Base-by-base conservation (phyloP, 768 basidiomycete genomes). In the Boletus speciosus region DNA sequence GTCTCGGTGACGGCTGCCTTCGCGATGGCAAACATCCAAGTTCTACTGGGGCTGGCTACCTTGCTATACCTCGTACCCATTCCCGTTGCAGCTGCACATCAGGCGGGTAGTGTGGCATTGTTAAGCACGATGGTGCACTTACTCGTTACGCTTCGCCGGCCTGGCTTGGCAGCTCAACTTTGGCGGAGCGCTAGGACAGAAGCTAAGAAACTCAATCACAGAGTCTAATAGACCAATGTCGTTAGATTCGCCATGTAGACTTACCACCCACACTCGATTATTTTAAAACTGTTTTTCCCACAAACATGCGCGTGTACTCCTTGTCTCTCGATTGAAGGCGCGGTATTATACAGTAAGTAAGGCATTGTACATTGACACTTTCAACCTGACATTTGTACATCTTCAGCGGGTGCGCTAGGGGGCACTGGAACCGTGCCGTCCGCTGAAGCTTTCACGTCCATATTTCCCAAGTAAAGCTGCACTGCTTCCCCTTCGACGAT, bases 1-100 rank as follows among this genome's bases (percentile, higher is more conserved):
- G 68, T 76, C 15, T 77, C 83, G 12, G 73, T 77, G 3, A 76
- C 75, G 1, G 80, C 77, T 19, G 85, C 85, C 3, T 93, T 93
- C 66, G 84, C 76, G 5, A 84, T 93, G 79, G 90, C 82, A 25
- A 92, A 93, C 61, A 68, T 93, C 0, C 97, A 99, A 69, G 91
- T 90, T 31, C 67, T 79, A 2, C 74, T 90, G 6, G 88, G 87
- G 4, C 81, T 90, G 11, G 77, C 87, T 25, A 99, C 97, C 0
- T 73, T 98, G 23, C 69, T 98, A 12, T 96, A 96, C 71, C 81
- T 98, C 36, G 97, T 98, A 2, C 97, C 97, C 1, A 81, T 93
- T 1, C 91, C 91, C 2, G 74, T 98, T 3, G 97, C 97, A 8
- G 93, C 96, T 12, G 80, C 86, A 32, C 97, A 99, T 68, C 97